Conservation (phyloP, 495 filamentous ascomycete species). For the Aspergillus haitiensis region DNA sequence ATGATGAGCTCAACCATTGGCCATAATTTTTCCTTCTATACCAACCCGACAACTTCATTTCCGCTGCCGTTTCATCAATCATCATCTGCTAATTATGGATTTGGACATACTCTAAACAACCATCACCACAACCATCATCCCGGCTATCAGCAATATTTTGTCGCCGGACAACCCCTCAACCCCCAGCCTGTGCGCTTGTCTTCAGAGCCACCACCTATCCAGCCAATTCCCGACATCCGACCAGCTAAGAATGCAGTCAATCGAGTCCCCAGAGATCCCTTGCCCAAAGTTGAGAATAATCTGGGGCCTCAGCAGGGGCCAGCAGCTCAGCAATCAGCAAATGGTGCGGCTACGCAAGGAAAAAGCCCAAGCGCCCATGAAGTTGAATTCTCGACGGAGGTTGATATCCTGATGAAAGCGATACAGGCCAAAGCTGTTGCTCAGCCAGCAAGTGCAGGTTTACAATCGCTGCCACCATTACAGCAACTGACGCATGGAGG, state of each 20-base stretch:
- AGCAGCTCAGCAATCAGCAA: conserved; percentile 8
- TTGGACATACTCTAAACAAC: conserved; percentile 32
- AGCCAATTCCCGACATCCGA: conserved; percentile 41
- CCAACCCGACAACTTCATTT: conserved; percentile 39
- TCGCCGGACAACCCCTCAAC: conserved; percentile 31
- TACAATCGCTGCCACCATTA: conserved; percentile 39
- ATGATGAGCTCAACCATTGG: conserved; percentile 37
- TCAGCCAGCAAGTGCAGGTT: conserved; percentile 21
- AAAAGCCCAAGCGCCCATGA: conserved; percentile 35
- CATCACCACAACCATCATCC: conserved; percentile 23
- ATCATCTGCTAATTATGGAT: conserved; percentile 35
- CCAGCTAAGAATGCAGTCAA: conserved; percentile 46
- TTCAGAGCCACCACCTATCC: conserved; percentile 33
- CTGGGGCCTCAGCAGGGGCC: conserved; percentile 11
- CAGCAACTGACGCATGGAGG: conserved; percentile 36
- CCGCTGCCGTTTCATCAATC: conserved; percentile 42
- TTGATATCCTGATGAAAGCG: conserved; percentile 89
- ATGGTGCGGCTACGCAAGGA: conserved; percentile 10
- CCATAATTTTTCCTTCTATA: conserved; percentile 42
- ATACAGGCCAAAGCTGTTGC: conserved; percentile 70
- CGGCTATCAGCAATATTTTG: conserved; percentile 36
- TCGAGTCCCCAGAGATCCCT: conserved; percentile 27
- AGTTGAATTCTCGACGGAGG: conserved; percentile 71
- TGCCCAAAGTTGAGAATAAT: conserved; percentile 24
- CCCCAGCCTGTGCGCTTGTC: conserved; percentile 36